Percentiles rank a stretch among this genome's conserved stretches.
These are phyloP conservation scores for Castanea crenata DNA, from an alignment of 306 rosid species.

Conservation along the genomic window DNA sequence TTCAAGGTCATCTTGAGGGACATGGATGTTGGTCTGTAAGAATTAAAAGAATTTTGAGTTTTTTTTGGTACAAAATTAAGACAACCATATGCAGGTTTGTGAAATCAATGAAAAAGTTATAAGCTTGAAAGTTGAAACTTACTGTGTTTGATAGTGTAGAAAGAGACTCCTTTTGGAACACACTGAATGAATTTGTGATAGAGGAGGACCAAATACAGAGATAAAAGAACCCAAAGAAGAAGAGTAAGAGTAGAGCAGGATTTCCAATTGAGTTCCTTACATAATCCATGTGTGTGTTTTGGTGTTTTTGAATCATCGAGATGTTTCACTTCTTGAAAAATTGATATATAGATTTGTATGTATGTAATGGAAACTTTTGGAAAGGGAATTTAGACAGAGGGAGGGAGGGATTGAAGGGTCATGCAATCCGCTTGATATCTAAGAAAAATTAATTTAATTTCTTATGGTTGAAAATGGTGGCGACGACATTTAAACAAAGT, in stretches of 20 bases:
- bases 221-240: slow-evolving; percentile 32
- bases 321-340: neutral
- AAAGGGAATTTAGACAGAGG: neutral
- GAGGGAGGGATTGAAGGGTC: neutral
- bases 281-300: slow-evolving; percentile 20
- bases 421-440: neutral
- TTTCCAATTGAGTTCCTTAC: slow-evolving; percentile 18
- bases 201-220: slow-evolving; percentile 40
- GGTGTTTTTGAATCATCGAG: neutral
- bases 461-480: too few relatives aligned
- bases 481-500: too few relatives aligned
- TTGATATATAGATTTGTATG: neutral
- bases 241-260: slow-evolving; percentile 22
- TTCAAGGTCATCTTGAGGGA: slow-evolving; percentile 42
- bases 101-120: neutral
- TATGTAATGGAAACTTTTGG: neutral
- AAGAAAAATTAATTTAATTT: neutral
- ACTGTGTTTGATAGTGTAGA: slow-evolving; percentile 25
- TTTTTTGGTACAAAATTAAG: neutral
- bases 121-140: neutral
- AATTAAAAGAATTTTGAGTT: neutral
- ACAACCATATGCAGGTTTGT: neutral
- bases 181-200: slow-evolving; percentile 12
- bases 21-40: slow-evolving; percentile 6
- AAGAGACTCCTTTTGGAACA: neutral